Evolutionary conservation across 2,329 filamentous ascomycete genomes (phyloP).

Genomic region (Furcasterigmium furcatum): DNA sequence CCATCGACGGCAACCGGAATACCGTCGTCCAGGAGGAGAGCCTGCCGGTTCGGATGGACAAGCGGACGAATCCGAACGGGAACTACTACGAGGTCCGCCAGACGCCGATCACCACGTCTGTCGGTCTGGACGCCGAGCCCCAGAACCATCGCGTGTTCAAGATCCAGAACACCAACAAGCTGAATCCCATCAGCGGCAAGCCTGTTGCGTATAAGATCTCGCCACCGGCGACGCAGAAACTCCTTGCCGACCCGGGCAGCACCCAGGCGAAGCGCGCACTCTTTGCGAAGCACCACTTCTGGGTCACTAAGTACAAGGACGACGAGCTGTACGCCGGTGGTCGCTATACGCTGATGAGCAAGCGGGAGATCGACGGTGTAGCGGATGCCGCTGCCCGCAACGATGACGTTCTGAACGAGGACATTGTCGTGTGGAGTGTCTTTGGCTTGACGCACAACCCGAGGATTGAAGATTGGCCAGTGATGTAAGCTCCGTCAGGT

Average conservation of each 20-base stretch:
- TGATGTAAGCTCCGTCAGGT: slow-evolving; percentile 46
- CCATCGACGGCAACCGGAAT: slow-evolving; percentile 50
- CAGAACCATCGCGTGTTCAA: slow-evolving; percentile 29
- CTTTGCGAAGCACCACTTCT: slow-evolving; percentile 22
- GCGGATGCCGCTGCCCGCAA: slow-evolving; percentile 25
- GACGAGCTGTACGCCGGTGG: slow-evolving; percentile 25
- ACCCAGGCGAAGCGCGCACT: slow-evolving; percentile 17
- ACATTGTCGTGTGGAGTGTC: slow-evolving; percentile 42
- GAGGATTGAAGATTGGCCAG: slow-evolving; percentile 55
- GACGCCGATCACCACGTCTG: slow-evolving; percentile 35
- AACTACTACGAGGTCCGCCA: slow-evolving; percentile 40
- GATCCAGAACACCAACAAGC: slow-evolving; percentile 22
- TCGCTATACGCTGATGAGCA: slow-evolving; percentile 29
- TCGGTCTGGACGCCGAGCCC: slow-evolving; percentile 35
- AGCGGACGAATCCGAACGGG: slow-evolving; percentile 34
- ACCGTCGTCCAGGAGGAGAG: slow-evolving; percentile 53
- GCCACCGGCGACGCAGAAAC: slow-evolving; percentile 29
- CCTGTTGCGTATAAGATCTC: slow-evolving; percentile 32
- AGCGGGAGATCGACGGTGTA: slow-evolving; percentile 13
- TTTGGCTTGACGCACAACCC: slow-evolving; percentile 53
- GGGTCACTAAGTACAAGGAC: slow-evolving; percentile 22
- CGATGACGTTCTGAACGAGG: slow-evolving; percentile 44
- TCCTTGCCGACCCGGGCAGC: slow-evolving; percentile 18
- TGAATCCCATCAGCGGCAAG: slow-evolving; percentile 28
- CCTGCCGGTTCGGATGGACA: slow-evolving; percentile 43